Conservation (phyloP, 768 basidiomycete genomes). For the Crucibulum laeve region DNA sequence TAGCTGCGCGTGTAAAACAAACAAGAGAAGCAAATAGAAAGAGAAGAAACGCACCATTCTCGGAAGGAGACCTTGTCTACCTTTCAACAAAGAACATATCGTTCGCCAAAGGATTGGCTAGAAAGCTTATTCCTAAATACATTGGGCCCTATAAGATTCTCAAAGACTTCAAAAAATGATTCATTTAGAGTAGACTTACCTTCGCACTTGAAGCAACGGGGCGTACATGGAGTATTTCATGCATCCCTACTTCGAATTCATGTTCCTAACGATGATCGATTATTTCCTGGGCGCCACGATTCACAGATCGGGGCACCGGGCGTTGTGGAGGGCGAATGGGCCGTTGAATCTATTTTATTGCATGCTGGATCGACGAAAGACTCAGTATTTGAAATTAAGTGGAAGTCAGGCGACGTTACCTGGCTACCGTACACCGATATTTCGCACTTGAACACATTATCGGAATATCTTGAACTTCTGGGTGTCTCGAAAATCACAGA, state of each 20-base stretch:
- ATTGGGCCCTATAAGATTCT: too few relatives aligned
- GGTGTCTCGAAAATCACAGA: slow-evolving; percentile 9
- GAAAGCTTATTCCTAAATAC: too few relatives aligned
- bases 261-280: slow-evolving; percentile 17
- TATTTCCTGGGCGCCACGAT: slow-evolving; percentile 18
- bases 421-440: slow-evolving; percentile 20
- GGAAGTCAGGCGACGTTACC: slow-evolving; percentile 10
- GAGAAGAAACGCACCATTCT: too few relatives aligned
- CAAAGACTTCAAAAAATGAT: too few relatives aligned
- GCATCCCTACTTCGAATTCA: slow-evolving; percentile 16
- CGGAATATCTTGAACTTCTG: slow-evolving; percentile 19
- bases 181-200: too few relatives aligned
- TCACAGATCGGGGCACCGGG: slow-evolving; percentile 3
- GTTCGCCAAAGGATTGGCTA: too few relatives aligned
- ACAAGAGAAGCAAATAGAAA: too few relatives aligned
- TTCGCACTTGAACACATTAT: slow-evolving; percentile 12
- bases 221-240: slow-evolving; percentile 25
- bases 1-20: too few relatives aligned
- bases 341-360: slow-evolving; percentile 2
- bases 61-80: too few relatives aligned
- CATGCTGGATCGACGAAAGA: slow-evolving; percentile 3
- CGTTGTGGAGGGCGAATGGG: slow-evolving; percentile 3
- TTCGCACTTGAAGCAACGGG: too few relatives aligned
- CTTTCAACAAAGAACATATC: too few relatives aligned
- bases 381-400: slow-evolving; percentile 6